These are phyloP conservation scores for Exserohilum turcica DNA, from an alignment of 2,329 filamentous ascomycete genomes.

Conservation along the genomic window DNA sequence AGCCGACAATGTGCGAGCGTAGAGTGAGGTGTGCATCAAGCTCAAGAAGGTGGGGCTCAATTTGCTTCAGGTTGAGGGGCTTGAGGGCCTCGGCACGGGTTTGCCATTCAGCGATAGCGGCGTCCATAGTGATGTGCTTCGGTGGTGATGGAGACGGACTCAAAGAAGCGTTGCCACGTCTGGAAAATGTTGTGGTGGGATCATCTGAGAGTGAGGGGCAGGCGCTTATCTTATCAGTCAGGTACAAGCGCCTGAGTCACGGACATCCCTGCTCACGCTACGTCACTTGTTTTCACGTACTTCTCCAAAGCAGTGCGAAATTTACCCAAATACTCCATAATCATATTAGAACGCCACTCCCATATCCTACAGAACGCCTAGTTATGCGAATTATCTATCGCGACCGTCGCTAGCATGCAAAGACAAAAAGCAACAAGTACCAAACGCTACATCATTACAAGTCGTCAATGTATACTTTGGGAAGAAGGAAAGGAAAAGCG, in stretches of 20 bases:
- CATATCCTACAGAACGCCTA: slow-evolving; percentile 23
- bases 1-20: slow-evolving; percentile 83
- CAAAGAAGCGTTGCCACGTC: background rate
- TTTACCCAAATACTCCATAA: slow-evolving; percentile 5
- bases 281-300: background rate
- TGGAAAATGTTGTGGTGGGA: slow-evolving; percentile 10
- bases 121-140: slow-evolving; percentile 35
- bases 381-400: slow-evolving; percentile 7
- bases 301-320: background rate
- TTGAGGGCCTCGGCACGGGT: slow-evolving; percentile 58
- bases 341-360: slow-evolving; percentile 3
- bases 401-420: slow-evolving; percentile 7
- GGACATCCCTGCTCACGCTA: background rate
- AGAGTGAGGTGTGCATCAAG: slow-evolving; percentile 88
- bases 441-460: slow-evolving; percentile 29
- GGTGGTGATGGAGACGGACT: background rate
- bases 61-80: slow-evolving; percentile 77
- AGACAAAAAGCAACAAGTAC: background rate
- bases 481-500: background rate
- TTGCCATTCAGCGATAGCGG: slow-evolving; percentile 60
- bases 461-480: slow-evolving; percentile 7
- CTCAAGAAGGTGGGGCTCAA: slow-evolving; percentile 73
- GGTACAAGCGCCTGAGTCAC: slow-evolving; percentile 8
- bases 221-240: slow-evolving; percentile 12
- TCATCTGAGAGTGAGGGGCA: slow-evolving; percentile 10